A percentile compares a stretch with the other conserved stretches of the same genome.
Evolutionary conservation across 2,329 filamentous ascomycete genomes (phyloP).

Genomic region (Talaromyces sp.): DNA sequence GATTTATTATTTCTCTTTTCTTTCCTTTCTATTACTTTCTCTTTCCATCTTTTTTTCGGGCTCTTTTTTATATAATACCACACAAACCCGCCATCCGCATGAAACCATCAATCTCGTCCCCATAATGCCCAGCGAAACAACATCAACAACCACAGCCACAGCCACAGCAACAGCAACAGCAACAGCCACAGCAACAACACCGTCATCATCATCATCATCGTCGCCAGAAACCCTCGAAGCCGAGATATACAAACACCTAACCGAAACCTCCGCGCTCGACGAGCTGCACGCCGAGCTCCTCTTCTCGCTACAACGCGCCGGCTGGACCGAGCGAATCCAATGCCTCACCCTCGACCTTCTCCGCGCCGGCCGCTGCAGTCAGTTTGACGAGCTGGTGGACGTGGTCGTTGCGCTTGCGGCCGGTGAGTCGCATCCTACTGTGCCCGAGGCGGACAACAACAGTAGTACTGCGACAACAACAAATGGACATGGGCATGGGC

Average conservation of each 20-base stretch:
- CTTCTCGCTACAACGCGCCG: constrained; percentile 50
- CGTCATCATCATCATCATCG: neutral
- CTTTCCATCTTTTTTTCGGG: neutral
- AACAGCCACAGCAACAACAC: neutral
- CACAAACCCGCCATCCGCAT: neutral
- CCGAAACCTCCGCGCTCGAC: constrained; percentile 10
- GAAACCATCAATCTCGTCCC: neutral
- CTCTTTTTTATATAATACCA: neutral
- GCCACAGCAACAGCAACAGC: neutral
- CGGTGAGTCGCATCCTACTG: constrained; percentile 24
- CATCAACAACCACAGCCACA: too few relatives aligned
- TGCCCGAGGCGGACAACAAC: constrained; percentile 7
- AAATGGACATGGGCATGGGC: constrained; percentile 5
- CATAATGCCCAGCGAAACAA: constrained; percentile 9
- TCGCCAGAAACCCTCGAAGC: constrained; percentile 5
- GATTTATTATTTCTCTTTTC: neutral
- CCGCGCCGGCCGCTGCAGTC: constrained; percentile 51
- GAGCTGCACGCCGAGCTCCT: constrained; percentile 51
- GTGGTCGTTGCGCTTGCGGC: constrained; percentile 45
- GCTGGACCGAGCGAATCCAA: constrained; percentile 54
- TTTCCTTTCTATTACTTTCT: neutral
- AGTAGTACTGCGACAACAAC: too few relatives aligned
- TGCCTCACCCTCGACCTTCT: constrained; percentile 51
- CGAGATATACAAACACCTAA: constrained; percentile 9
- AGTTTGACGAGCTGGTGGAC: constrained; percentile 51